Evolutionary conservation across 2,329 filamentous ascomycete species (phyloP), one percentile per base, ranked within the genome.

Genomic region (Emmonsia crescens): DNA sequence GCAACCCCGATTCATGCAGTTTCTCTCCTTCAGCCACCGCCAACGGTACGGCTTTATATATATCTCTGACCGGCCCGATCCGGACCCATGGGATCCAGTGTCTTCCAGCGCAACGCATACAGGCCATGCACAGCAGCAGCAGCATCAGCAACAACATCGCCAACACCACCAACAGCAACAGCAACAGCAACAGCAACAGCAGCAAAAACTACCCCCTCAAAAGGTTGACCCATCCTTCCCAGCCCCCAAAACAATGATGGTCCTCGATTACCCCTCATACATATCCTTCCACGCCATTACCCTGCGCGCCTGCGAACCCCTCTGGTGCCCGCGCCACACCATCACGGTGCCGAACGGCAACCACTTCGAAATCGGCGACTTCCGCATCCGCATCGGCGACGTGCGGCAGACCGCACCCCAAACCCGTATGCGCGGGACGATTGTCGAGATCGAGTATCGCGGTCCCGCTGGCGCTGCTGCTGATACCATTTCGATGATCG

Each of bases 391-490:
- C 1, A 59, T 78, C 10, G 76, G 76, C 14, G 76, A 78, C 42
- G 72, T 78, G 60, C 71, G 74, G 4, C 76, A 77, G 66, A 75
- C 71, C 40, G 69, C 70, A 44, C 75, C 75, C 16, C 67, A 67
- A 29, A 73, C 66, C 9, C 67, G 75, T 21, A 64, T 72, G 10
- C 73, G 75, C n/a, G 76, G 76, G 0, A 74, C 74, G 2, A 70
- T 78, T n/a, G 70, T 77, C n/a, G 76, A 78, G 65, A 72, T 78
- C 38, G 75, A 77, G 62, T 78, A 75, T 72, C 66, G 68, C 31
- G 75, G 75, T 0, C 74, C 75, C 21, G 51, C 38, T n/a, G 31
- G 52, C 31, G 14, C 33, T 27, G 5, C 2, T 31, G 42, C 12
- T 49, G 24, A 33, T 51, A 31, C 4, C 8, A 10, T 6, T 6